A percentile compares a stretch with the other conserved stretches of the same genome.
phyloP scores from a whole-genome alignment of 2,329 filamentous ascomycete genomes.

The Cytospora chrysosperma region DNA sequence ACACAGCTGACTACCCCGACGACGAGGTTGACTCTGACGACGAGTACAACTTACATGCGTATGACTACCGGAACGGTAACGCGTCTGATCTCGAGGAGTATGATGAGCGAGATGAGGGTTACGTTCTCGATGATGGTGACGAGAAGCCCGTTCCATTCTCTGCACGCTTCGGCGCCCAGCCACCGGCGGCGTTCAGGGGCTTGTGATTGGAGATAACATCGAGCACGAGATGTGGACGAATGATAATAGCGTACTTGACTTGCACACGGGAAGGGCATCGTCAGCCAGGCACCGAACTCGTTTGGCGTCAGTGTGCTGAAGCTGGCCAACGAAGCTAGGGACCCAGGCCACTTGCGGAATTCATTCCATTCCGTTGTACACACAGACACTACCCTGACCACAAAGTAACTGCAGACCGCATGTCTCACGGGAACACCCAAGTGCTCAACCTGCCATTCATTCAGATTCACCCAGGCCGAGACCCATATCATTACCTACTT shows the following conservation, averaged over 20 bases:
- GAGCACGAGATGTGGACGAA: background rate
- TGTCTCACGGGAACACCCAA: background rate
- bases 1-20: slow-evolving; percentile 77
- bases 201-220: background rate
- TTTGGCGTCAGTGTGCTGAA: too few species aligned
- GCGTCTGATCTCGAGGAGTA: slow-evolving; percentile 57
- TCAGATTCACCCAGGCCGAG: background rate
- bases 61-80: slow-evolving; percentile 53
- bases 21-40: slow-evolving; percentile 74
- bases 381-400: background rate
- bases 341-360: background rate
- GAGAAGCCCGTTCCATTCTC: slow-evolving; percentile 2
- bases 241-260: background rate
- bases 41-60: slow-evolving; percentile 57
- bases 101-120: slow-evolving; percentile 40
- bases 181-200: slow-evolving; percentile 24
- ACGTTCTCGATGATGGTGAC: slow-evolving; percentile 31
- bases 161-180: slow-evolving; percentile 27
- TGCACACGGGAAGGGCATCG: background rate
- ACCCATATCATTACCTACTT: background rate
- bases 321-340: background rate
- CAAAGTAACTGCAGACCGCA: background rate
- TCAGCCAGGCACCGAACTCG: background rate
- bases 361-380: background rate
- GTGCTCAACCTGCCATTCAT: background rate